Evolutionary conservation across 2,329 filamentous ascomycete genomes (phyloP).

Genomic region (Alternaria dauci): DNA sequence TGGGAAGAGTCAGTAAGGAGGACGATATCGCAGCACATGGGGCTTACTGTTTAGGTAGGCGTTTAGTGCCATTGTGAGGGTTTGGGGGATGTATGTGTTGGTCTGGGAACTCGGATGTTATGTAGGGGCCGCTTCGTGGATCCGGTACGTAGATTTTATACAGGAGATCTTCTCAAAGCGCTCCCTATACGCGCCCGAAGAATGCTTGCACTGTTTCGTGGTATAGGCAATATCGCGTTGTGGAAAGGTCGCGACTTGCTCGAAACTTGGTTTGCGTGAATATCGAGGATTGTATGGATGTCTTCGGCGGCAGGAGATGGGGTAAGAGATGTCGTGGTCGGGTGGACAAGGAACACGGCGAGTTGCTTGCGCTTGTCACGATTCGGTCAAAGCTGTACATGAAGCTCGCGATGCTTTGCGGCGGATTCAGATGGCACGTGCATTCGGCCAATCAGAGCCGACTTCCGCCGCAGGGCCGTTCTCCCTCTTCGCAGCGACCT

Average conservation of each 20-base stretch:
- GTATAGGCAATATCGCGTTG: not conserved
- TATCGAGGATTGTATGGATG: too few species aligned
- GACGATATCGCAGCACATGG: not conserved
- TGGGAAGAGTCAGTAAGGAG: slow-evolving; percentile 50
- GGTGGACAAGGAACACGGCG: not conserved
- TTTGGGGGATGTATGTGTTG: not conserved
- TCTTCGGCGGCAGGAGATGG: not conserved
- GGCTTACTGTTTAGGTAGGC: slow-evolving; percentile 54
- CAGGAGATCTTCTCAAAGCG: not conserved
- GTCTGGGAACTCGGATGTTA: not conserved
- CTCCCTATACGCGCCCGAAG: not conserved
- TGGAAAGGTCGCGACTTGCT: not conserved
- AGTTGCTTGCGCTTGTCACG: not conserved
- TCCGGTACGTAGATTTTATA: too few species aligned
- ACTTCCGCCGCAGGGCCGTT: slow-evolving; percentile 2
- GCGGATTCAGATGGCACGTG: slow-evolving; percentile 6
- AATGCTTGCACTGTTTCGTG: not conserved
- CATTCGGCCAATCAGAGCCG: not conserved
- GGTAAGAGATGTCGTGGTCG: not conserved
- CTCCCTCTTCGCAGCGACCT: not conserved
- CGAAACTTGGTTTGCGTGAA: not conserved
- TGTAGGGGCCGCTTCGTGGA: not conserved
- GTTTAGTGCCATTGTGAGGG: slow-evolving; percentile 52
- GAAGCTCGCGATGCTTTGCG: slow-evolving; percentile 9
- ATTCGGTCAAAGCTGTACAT: not conserved